Base-by-base conservation (phyloP, 2,329 filamentous ascomycete genomes). In the Calonectria hongkongensis region DNA sequence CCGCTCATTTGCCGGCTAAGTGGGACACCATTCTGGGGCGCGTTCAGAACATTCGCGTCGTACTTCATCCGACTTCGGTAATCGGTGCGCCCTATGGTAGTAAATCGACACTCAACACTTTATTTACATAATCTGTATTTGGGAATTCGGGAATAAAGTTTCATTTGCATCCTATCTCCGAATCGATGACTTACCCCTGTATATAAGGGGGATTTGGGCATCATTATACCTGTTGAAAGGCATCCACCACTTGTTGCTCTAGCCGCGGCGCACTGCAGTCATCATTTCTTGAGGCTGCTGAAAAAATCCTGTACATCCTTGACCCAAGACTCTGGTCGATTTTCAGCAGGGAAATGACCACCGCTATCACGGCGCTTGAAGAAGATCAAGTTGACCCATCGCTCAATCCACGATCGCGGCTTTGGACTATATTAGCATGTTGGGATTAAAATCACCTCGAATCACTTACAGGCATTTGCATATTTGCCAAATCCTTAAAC, bases 261-360 rank as follows among this genome's bases (percentile, higher is more conserved):
- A n/a, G n/a, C n/a, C n/a, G n/a, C n/a, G n/a, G n/a, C n/a, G n/a
- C n/a, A n/a, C n/a, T n/a, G n/a, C n/a, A n/a, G n/a, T n/a, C n/a
- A 12, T 36, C 33, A 36, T 48, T 25, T 10, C 8, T 25, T 12
- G 30, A 64, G 60, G 4, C 60, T 16, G n/a, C 18, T 64, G 18
- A 64, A 64, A 39, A 50, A 64, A 1, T 25, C n/a, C 16, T 39
- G 43, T 3, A 64, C 43, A 36, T 64, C 60, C 12, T 64, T 15
- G 1, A 64, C 41, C 43, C 43, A 50, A n/a, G 27, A 27, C 4
- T 50, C 60, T 12, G 60, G 60, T 18, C 27, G 41, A 12, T 64
- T 64, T 8, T 64, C 28, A 6, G 60, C 60, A 5, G 60, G 60
- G 25, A 64, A 64, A 47, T 64, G 60, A 7, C 60, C 60, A 16